Base-by-base conservation (phyloP, 2,329 filamentous ascomycete species). In the Aureobasidium sp. region DNA sequence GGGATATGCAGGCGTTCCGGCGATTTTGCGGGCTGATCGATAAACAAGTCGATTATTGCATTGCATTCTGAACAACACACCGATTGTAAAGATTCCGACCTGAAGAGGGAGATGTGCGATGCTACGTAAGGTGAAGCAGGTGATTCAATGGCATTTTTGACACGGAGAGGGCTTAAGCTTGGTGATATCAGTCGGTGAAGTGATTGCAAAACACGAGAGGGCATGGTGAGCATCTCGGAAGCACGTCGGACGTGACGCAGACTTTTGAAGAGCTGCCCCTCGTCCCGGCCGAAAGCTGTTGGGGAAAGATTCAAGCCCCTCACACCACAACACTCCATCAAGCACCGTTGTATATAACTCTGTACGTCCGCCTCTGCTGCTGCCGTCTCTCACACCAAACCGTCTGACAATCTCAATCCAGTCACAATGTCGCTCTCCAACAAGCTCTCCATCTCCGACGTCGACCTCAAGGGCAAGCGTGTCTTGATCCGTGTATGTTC, bases 381-480 rank as follows among this genome's bases (percentile, higher is more conserved):
- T n/a, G 4, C 53, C 10, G 19, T 29, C 29, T 25, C 15, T 27
- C 33, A 33, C 45, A 31, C 9, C 17, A 46, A 49, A 33, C 47
- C 25, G 35, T 59, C 55, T 50, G 25, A 49, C 55, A 50, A 25
- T 21, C 4, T 4, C n/a, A 15, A 21, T 35, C 15, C 43, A 59
- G 55, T 50, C 61, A 85, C 71, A 63, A 99, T 99, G 94, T 97
- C 94, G 86, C 90, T 99, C 74, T 89, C 92, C 71, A 96, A 86
- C 85, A 99, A 99, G 84, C 89, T 99, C 71, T 89, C 91, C 69
- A 96, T 99, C 78, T 89, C 86, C 67, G 93, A 99, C 74, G 87
- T 95, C 72, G 92, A 99, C 78, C 83, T 99, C 78, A 95, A 96
- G 85, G 93, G 83, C 84, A 99, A 99, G 86, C 86, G 92, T 71